Base-by-base conservation (phyloP, 2,329 filamentous ascomycete genomes). In the Phialemoniopsis sp. region DNA sequence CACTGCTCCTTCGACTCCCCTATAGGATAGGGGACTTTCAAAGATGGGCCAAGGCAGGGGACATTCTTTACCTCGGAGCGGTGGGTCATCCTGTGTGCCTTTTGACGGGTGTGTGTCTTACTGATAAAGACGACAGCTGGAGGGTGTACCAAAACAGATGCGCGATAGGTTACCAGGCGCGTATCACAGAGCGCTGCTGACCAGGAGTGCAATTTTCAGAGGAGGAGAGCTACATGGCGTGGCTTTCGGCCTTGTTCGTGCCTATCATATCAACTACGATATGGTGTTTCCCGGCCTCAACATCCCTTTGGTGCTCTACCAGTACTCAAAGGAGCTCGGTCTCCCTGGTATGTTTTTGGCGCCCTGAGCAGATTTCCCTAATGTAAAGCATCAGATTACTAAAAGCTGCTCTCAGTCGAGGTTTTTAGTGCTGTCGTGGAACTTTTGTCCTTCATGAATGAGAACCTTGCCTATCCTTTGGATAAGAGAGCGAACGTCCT, bases 281-380 rank as follows among this genome's bases (percentile, higher is more conserved):
- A 74, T 96, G 57, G 50, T 63, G 0, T 81, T 93, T 44, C 89
- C 91, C 2, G 66, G 81, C 1, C 59, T 96, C 13, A 95, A 94
- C 49, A 65, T 75, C 21, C 73, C 81, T 2, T 66, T 86, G 4
- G 60, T 91, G 9, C 62, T 91, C 5, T 80, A 87, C 43, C 74
- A 82, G 30, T 85, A 85, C 52, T 70, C 89, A 21, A 80, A 77
- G 52, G 73, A 83, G 31, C 71, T 97, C 13, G 79, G 82, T 4
- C 66, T 97, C 32, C 91, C 93, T 39, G 65, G 85, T 88, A 68
- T 45, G 75, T 57, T 14, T 3, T 21, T 28, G 4, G 26, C n/a
- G 18, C 15, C 14, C 18, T 8, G 9, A 14, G 8, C 21, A 26
- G 10, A 6, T 26, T 26, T 26, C 14, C n/a, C 13, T 26, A 26